These are phyloP conservation scores for Aureoboletus auriporus DNA, from an alignment of 768 basidiomycete species.

Conservation along the genomic window DNA sequence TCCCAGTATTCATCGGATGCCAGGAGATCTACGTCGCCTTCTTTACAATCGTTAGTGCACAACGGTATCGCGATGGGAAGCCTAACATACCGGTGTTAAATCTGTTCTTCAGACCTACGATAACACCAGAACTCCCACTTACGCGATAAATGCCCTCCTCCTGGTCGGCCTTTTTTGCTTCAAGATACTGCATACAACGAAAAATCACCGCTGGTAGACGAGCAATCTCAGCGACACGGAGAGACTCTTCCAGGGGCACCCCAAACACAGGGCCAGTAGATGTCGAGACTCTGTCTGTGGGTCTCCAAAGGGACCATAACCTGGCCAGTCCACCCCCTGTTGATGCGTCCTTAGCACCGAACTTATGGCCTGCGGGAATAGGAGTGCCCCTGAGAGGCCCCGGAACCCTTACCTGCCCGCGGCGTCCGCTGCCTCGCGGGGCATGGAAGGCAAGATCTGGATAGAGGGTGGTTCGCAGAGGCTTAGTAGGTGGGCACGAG, in stretches of 20 bases:
- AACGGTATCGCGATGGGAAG: constrained; percentile 2
- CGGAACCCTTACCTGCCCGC: constrained; percentile 80
- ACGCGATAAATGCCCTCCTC: constrained; percentile 98
- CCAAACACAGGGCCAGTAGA: constrained; percentile 80
- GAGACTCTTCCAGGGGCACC: constrained; percentile 79
- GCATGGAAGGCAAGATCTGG: constrained; percentile 52
- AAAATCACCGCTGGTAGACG: constrained; percentile 93
- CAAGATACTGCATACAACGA: constrained; percentile 92
- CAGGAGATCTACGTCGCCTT: constrained; percentile 93
- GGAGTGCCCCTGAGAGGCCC: constrained; percentile 81
- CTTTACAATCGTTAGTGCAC: constrained; percentile 37
- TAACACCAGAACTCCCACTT: constrained; percentile 91
- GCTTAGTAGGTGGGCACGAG: no score
- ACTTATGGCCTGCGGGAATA: constrained; percentile 88
- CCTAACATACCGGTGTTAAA: constrained; percentile 77
- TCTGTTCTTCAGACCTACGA: constrained; percentile 87
- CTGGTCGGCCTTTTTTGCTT: constrained; percentile 88
- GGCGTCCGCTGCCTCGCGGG: constrained; percentile 46
- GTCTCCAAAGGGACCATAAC: constrained; percentile 88
- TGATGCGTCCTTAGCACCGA: constrained; percentile 69
- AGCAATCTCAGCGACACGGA: constrained; percentile 85
- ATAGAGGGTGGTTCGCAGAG: no score
- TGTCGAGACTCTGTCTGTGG: constrained; percentile 39
- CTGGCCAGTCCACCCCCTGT: constrained; percentile 58
- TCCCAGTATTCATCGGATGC: constrained; percentile 93